Conservation (phyloP, 1,284 basidiomycete species). For the Volvariella surrecta region DNA sequence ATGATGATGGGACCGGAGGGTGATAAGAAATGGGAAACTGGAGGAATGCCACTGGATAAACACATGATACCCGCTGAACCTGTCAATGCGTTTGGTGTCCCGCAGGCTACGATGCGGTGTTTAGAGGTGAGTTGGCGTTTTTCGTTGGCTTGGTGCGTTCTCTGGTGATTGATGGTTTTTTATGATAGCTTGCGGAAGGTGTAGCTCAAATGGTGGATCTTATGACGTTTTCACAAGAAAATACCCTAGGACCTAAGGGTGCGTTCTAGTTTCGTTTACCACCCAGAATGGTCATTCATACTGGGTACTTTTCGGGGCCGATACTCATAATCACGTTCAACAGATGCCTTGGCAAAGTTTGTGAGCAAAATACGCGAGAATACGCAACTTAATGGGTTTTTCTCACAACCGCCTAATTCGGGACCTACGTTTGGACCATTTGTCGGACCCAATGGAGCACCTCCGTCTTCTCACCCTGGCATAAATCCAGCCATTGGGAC, state of each 20-base stretch:
- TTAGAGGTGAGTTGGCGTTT: slow-evolving; percentile 44
- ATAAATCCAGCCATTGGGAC: slow-evolving; percentile 8
- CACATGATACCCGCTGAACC: slow-evolving; percentile 65
- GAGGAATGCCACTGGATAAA: slow-evolving; percentile 44
- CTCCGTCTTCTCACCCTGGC: slow-evolving; percentile 12
- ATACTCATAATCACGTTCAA: slow-evolving; percentile 8
- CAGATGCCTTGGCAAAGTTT: slow-evolving; percentile 24
- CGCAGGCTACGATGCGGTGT: slow-evolving; percentile 79
- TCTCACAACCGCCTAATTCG: slow-evolving; percentile 14
- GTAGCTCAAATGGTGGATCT: slow-evolving; percentile 69
- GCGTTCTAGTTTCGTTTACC: slow-evolving; percentile 18
- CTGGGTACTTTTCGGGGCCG: not conserved
- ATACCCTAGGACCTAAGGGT: slow-evolving; percentile 55
- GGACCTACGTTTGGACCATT: slow-evolving; percentile 10
- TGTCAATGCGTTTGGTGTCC: slow-evolving; percentile 77
- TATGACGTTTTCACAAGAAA: slow-evolving; percentile 51
- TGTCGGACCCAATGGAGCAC: slow-evolving; percentile 7
- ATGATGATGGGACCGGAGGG: slow-evolving; percentile 26
- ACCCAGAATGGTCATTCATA: too few relatives aligned
- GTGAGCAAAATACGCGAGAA: slow-evolving; percentile 37
- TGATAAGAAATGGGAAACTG: slow-evolving; percentile 55
- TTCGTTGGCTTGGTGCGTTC: not conserved
- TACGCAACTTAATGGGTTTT: slow-evolving; percentile 2
- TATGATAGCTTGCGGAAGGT: slow-evolving; percentile 63
- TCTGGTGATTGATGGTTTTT: slow-evolving; percentile 3